These are phyloP conservation scores for Nymphaea colorata DNA, from an alignment of 164 flowering plant species.

Conservation along the genomic window DNA sequence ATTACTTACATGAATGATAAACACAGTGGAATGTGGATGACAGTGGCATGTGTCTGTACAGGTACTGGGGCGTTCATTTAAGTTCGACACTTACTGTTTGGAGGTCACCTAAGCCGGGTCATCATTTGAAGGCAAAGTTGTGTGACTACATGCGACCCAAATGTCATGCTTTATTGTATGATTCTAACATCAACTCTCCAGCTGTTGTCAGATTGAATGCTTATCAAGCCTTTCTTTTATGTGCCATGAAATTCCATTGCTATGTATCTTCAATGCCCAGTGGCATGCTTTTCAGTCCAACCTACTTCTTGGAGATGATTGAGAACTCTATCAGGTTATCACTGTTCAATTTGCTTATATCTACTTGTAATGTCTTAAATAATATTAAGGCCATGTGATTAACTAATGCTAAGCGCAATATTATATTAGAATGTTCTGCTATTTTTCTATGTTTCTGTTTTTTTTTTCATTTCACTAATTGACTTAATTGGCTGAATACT, in stretches of 20 bases:
- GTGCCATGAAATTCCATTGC: constrained; percentile 94
- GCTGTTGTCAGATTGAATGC: constrained; percentile 63
- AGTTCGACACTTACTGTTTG: constrained; percentile 56
- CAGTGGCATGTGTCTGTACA: constrained; percentile 12
- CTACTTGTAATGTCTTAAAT: not conserved
- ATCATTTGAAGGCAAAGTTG: constrained; percentile 37
- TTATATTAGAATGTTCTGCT: too few relatives aligned
- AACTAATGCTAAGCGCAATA: not conserved
- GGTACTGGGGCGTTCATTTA: constrained; percentile 60
- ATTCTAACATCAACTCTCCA: constrained; percentile 71
- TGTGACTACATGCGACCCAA: constrained; percentile 56
- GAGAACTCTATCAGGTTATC: constrained; percentile 49
- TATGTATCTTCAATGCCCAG: constrained; percentile 34
- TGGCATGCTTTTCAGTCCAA: constrained; percentile 17
- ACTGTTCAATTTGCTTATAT: not conserved
- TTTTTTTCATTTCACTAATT: too few relatives aligned
- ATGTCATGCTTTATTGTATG: constrained; percentile 82
- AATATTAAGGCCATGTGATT: not conserved
- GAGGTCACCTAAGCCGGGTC: constrained; percentile 41
- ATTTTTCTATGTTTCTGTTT: too few relatives aligned
- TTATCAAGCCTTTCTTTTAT: constrained; percentile 67
- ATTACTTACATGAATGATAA: too few relatives aligned
- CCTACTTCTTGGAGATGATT: constrained; percentile 22
- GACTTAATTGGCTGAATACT: too few relatives aligned
- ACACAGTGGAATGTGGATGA: too few relatives aligned